Base-by-base conservation (phyloP, 768 basidiomycete genomes). In the Boletus pseudopeckii region DNA sequence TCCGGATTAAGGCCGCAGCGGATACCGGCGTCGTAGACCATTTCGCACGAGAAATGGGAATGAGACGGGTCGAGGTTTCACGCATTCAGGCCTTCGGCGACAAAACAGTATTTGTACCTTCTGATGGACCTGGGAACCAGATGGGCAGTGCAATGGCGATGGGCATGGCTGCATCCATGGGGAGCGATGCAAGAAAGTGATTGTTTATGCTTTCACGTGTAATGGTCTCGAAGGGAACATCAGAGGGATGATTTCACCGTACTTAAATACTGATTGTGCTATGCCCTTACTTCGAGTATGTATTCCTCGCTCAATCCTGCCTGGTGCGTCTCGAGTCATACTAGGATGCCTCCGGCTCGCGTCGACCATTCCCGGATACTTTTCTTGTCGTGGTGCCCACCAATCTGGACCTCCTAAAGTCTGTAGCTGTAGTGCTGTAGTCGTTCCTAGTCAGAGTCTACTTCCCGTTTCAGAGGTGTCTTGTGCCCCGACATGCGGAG, bases 21-120 rank as follows among this genome's bases (percentile, higher is more conserved):
- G 88, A 90, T 57, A 73, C 76, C 4, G 70, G 75, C 33, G 83
- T 90, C 17, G 57, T 71, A 18, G 85, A 90, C 60, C 71, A 59
- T 47, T 91, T 86, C 62, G 88, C 90, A 1, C 78, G 83, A 40
- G 88, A 91, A 71, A 91, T 91, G 88, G 80, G 81, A 66, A 61
- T 88, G 48, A 74, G 84, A 36, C 75, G 88, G 39, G 72, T 84
- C 52, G 90, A 92, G 53, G 77, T 91, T 20, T 57, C 72, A 20
- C 77, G 82, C 48, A 74, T 90, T 26, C 65, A 70, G 42, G 87
- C 89, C 4, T 92, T 80, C 61, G 90, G 90, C 5, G 64, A 78
- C 48, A 86, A 75, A 73, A 80, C 87, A 0, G 67, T 90, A 17
- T 90, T 90, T 66, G 85, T 81, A 4, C 85, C 88, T n/a, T 72